phyloP scores from a whole-genome alignment of 2,329 filamentous ascomycete genomes.

The Fusarium nelsonii region DNA sequence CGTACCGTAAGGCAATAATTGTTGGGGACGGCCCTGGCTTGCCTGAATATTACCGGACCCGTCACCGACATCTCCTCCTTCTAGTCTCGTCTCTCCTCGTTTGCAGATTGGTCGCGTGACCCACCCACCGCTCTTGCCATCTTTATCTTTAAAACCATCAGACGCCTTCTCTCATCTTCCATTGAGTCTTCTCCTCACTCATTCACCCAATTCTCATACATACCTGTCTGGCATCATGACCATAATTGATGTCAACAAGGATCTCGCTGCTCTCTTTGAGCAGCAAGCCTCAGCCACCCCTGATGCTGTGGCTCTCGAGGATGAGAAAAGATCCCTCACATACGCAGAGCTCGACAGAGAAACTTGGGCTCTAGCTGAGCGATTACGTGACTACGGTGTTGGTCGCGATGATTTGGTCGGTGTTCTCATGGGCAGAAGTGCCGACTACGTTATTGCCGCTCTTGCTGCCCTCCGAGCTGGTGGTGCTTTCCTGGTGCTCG shows the following conservation, averaged over 20 bases:
- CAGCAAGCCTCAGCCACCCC: conserved; percentile 77
- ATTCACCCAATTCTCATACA: conserved; percentile 9
- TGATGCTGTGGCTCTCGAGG: conserved; percentile 77
- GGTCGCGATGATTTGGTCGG: conserved; percentile 80
- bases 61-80: conserved; percentile 40
- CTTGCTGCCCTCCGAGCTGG: conserved; percentile 82
- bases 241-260: conserved; percentile 77
- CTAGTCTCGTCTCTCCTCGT: conserved; percentile 2
- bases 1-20: conserved; percentile 25
- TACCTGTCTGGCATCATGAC: conserved; percentile 61
- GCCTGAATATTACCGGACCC: conserved; percentile 32
- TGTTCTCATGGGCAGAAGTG: conserved; percentile 79
- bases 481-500: conserved; percentile 83
- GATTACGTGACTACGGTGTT: conserved; percentile 75
- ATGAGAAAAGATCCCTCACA: conserved; percentile 74
- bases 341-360: conserved; percentile 78
- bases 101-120: conserved; percentile 46
- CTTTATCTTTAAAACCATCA: conserved; percentile 17
- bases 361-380: conserved; percentile 73
- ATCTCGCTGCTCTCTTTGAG: conserved; percentile 78
- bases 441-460: conserved; percentile 83
- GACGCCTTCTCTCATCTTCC: conserved; percentile 7
- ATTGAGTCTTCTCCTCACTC: neutral
- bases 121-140: conserved; percentile 40
- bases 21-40: conserved; percentile 29